Evolutionary conservation across 208 protist species (phyloP), one percentile per base, ranked within the genome.

Genomic region (Leishmania gerbilli): DNA sequence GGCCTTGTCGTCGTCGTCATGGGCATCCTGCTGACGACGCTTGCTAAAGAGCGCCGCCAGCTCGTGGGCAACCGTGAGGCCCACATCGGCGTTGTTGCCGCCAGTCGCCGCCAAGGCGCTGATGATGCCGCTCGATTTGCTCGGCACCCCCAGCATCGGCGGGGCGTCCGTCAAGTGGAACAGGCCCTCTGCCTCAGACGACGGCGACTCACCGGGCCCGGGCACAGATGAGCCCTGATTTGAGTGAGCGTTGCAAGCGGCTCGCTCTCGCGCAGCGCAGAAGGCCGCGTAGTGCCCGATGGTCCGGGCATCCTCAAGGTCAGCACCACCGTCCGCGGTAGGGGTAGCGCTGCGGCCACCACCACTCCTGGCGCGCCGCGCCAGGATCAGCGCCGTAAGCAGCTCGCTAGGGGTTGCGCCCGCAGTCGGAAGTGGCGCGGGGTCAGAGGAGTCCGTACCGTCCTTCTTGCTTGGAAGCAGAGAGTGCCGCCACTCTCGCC

Each of bases 21-120:
- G 71, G 37, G 21, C 3, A 8, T 21, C 60, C 34, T 62, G 42
- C 71, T 69, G 40, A 37, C 42, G 56, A 15, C 74, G 62, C 53
- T 69, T 74, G 68, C 82, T 74, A 76, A 90, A 84, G 21, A 80
- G 77, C 49, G 82, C 80, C 19, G 84, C 87, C 15, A 90, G 79
- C 67, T 90, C 71, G 19, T 55, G 65, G 1, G 80, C 79, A 27
- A 80, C 76, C 2, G 40, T 47, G 60, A 71, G 53, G 15, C 76
- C 71, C 1, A 55, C 77, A 17, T 71, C 77, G 5, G 72, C 42
- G 34, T 56, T 42, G 5, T 31, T 45, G 53, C 51, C 55, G 31
- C 45, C 60, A 19, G 13, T 47, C 6, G 24, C 11, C 0, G 40
- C 55, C n/a, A 34, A 47, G 51, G 37, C 21, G 45, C 19, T 72